phyloP scores from a whole-genome alignment of 371 early-diverging fungal genomes.

The Dipsacomyces acuminosporus region DNA sequence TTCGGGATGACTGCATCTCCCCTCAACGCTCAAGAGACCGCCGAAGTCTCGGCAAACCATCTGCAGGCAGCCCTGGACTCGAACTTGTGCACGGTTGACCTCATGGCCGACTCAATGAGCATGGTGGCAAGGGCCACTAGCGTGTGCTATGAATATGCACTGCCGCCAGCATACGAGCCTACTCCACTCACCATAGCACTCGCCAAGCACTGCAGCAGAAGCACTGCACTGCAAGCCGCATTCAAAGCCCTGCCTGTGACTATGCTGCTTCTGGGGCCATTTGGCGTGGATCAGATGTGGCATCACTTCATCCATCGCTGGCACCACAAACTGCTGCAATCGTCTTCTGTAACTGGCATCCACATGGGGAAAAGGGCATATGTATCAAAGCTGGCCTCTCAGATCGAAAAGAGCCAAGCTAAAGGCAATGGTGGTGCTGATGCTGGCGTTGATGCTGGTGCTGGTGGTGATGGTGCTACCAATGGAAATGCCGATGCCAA shows the following conservation, averaged over 20 bases:
- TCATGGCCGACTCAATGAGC: constrained; percentile 13
- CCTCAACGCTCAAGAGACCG: constrained; percentile 50
- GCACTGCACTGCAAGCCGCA: constrained; percentile 45
- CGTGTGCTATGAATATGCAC: constrained; percentile 51
- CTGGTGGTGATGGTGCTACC: constrained; percentile 1
- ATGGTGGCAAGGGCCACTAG: constrained; percentile 8
- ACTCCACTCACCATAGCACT: constrained; percentile 50
- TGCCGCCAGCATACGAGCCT: constrained; percentile 43
- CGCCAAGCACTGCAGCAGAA: constrained; percentile 41
- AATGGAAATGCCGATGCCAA: neutral
- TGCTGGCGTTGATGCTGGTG: neutral
- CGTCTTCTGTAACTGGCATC: neutral
- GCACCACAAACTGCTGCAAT: constrained; percentile 18
- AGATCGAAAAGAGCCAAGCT: neutral
- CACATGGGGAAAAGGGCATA: no score
- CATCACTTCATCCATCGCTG: constrained; percentile 35
- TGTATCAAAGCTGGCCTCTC: no score
- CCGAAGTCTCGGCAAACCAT: constrained; percentile 49
- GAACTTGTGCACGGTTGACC: constrained; percentile 50
- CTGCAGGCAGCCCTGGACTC: constrained; percentile 66
- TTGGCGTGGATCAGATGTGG: constrained; percentile 46
- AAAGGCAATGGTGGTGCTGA: neutral
- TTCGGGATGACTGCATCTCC: constrained; percentile 96
- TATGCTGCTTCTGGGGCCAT: constrained; percentile 30
- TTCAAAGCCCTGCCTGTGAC: constrained; percentile 36